A percentile compares a stretch with the other conserved stretches of the same genome.
phyloP scores from a whole-genome alignment of 495 filamentous ascomycete genomes.

The Annulohypoxylon nitens region DNA sequence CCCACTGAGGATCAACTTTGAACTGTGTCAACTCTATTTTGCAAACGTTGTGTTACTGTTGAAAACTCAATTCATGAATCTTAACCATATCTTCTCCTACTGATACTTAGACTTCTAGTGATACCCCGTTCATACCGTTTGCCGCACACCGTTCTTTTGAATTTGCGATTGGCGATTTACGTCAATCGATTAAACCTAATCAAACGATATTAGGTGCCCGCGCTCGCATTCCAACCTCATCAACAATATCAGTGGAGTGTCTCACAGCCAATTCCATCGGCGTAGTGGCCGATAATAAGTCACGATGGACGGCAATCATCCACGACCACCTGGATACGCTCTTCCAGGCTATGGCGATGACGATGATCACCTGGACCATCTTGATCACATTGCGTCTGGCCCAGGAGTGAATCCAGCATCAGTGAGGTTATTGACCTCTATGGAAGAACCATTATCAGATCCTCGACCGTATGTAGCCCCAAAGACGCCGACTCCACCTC shows the following conservation, averaged over 20 bases:
- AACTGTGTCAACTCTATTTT: conserved; percentile 25
- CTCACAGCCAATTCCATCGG: conserved; percentile 41
- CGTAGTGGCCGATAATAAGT: conserved; percentile 44
- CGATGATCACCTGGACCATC: conserved; percentile 52
- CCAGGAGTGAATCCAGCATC: conserved; percentile 53
- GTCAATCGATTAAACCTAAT: conserved; percentile 7
- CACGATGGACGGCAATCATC: conserved; percentile 62
- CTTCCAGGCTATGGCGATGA: conserved; percentile 64
- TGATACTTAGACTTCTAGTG: conserved; percentile 5
- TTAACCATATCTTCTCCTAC: conserved; percentile 15
- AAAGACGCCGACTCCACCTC: conserved; percentile 8
- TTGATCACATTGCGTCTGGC: conserved; percentile 56
- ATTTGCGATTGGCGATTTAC: conserved; percentile 3
- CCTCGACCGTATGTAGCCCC: conserved; percentile 60
- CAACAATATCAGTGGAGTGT: conserved; percentile 29
- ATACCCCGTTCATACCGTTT: conserved; percentile 2
- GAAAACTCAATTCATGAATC: conserved; percentile 35
- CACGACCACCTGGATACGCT: conserved; percentile 60
- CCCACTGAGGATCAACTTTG: conserved; percentile 39
- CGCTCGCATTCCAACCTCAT: conserved; percentile 31
- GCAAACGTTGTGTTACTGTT: conserved; percentile 32
- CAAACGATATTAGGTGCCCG: conserved; percentile 12
- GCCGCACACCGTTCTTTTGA: conserved; percentile 10
- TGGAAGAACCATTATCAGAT: conserved; percentile 59
- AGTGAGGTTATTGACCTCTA: conserved; percentile 66